Conservation (phyloP, 305 asterid genomes). For the Rubia balearica region DNA sequence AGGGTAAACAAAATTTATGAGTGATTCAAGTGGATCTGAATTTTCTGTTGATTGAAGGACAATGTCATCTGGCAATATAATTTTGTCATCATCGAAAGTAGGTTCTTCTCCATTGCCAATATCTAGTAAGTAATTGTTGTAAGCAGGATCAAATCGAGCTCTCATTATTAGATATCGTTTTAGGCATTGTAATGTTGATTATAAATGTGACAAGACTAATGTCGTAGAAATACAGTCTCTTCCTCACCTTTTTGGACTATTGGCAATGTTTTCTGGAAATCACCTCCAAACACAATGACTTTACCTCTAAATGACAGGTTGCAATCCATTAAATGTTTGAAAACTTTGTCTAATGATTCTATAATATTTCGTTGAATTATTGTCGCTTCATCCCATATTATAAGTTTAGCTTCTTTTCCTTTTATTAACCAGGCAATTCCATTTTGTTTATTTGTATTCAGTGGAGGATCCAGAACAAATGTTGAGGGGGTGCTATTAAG, state of each 20-base stretch:
- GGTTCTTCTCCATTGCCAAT: background rate
- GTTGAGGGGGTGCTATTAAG: background rate
- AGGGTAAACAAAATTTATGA: background rate
- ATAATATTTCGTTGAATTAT: background rate
- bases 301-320: background rate
- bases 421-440: background rate
- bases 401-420: background rate
- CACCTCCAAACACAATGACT: background rate
- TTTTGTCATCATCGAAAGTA: background rate
- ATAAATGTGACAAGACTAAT: background rate
- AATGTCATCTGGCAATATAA: background rate
- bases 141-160: background rate
- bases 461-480: too few relatives aligned
- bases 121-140: background rate
- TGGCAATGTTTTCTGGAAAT: background rate
- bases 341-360: background rate
- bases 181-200: background rate
- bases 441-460: background rate
- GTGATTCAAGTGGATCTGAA: background rate
- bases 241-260: background rate
- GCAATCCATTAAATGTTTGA: too few relatives aligned
- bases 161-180: background rate
- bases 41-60: background rate
- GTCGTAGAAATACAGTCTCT: background rate
- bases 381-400: background rate